These are phyloP conservation scores for Ophiorrhiza pumila DNA, from an alignment of 257 asterid species.

Conservation along the genomic window DNA sequence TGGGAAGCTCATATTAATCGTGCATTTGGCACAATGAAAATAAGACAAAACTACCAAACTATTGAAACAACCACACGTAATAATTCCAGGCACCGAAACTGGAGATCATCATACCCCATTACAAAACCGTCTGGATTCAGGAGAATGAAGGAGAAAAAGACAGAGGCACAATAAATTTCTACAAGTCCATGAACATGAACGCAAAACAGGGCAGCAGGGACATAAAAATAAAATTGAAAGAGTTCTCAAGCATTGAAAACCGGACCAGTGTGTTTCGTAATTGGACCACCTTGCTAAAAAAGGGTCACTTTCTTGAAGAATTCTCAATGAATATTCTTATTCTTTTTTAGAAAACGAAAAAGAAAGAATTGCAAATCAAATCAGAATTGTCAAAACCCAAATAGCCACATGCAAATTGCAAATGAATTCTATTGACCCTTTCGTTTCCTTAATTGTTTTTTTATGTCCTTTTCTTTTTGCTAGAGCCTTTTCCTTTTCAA, in stretches of 20 bases:
- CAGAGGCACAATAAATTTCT: neutral
- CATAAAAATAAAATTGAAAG: constrained; percentile 3
- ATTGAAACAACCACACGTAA: neutral
- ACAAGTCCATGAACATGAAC: constrained; percentile 33
- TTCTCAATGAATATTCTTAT: neutral
- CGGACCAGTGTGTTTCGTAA: constrained; percentile 1
- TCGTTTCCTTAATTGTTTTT: neutral
- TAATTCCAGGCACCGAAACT: neutral
- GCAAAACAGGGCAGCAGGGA: constrained; percentile 31
- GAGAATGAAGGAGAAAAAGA: neutral
- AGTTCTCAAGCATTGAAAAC: neutral
- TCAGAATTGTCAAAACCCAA: neutral
- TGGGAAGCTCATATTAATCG: too few relatives aligned
- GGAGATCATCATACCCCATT: neutral
- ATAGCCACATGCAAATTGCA: neutral
- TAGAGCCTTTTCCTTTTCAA: neutral
- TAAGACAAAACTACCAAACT: neutral
- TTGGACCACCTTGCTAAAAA: neutral
- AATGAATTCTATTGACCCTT: neutral
- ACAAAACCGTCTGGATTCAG: neutral
- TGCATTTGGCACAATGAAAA: neutral
- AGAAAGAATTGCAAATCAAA: too few relatives aligned
- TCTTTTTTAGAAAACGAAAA: too few relatives aligned
- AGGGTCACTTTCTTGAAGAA: constrained; percentile 10
- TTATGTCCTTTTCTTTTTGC: neutral